A percentile compares a stretch with the other conserved stretches of the same genome.
Conservation (phyloP, 805 yeast genomes). For the Yamadazyma sp. region DNA sequence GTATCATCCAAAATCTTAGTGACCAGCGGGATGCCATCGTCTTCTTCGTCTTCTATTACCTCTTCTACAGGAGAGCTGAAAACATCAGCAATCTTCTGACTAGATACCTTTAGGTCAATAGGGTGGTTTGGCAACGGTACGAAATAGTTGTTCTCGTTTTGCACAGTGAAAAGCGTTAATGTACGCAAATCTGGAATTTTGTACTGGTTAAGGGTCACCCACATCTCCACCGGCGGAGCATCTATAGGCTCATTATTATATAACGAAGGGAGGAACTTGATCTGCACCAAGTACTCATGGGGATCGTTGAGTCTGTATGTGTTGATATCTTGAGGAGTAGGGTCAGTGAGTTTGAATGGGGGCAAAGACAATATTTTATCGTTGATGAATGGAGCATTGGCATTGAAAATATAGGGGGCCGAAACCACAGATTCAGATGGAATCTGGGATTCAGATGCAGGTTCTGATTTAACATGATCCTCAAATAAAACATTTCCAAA, state of each 20-base stretch:
- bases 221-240: conserved; percentile 57
- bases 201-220: conserved; percentile 46
- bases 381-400: conserved; percentile 32
- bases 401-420: conserved; percentile 26
- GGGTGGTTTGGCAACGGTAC: conserved; percentile 41
- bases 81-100: conserved; percentile 37
- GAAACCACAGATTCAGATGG: too few species aligned
- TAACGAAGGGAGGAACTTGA: conserved; percentile 43
- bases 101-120: conserved; percentile 47
- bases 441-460: too few species aligned
- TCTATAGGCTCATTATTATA: conserved; percentile 14
- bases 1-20: conserved; percentile 16
- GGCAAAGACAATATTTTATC: conserved; percentile 35
- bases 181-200: conserved; percentile 38
- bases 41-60: conserved; percentile 6
- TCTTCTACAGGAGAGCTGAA: conserved; percentile 13
- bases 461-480: conserved; percentile 14
- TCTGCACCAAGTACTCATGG: conserved; percentile 40
- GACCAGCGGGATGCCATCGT: conserved; percentile 6
- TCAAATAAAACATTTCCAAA: conserved; percentile 41
- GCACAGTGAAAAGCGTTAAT: conserved; percentile 44
- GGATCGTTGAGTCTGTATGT: conserved; percentile 26
- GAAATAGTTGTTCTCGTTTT: conserved; percentile 42
- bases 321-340: conserved; percentile 21
- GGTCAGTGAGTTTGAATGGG: conserved; percentile 17